Base-by-base conservation (phyloP, 2,329 filamentous ascomycete genomes). In the Cladophialophora yegresii region DNA sequence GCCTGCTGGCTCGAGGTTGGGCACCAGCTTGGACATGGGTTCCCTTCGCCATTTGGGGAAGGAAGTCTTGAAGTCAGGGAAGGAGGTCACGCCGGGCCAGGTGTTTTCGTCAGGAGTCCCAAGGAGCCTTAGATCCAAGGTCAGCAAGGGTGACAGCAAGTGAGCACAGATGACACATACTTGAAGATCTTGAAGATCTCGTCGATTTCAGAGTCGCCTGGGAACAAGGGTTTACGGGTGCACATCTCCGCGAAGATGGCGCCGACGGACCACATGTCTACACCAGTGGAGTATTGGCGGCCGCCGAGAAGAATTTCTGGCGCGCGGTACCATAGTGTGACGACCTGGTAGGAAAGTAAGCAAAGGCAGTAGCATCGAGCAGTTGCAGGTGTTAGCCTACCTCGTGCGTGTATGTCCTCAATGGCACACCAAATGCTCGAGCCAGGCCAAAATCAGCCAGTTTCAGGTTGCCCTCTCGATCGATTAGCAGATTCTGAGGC, bases 211-310 rank as follows among this genome's bases (percentile, higher is more conserved):
- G 91, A 95, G 76, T 96, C 92, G 64, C 92, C 92, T 12, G 92
- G 92, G 82, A 96, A 96, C 50, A 96, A 83, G 4, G 92, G 92
- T 79, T 96, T 96, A 73, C 91, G 87, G 1, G 92, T 96, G 79
- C 91, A 96, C 93, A 96, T 96, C 78, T 96, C 92, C 9, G 93
- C 92, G 77, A 96, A 96, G 77, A 96, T 96, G 77, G 92, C 95
- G 67, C 92, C 92, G 56, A 93, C 88, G 33, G 91, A 95, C 92
- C 92, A 96, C 90, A 96, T 96, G 74, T 96, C 92, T 49, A 96
- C 92, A 63, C 92, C 92, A 13, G 92, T 96, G 13, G 91, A 95
- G 80, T 96, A 96, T 77, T 96, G 92, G 58, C 92, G 88, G 63
- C 92, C 92, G 75, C 92, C 92, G 1, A 96, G 86, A 22, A 96